Conservation (phyloP, 2,329 filamentous ascomycete genomes). For the Colletotrichum viniferum region DNA sequence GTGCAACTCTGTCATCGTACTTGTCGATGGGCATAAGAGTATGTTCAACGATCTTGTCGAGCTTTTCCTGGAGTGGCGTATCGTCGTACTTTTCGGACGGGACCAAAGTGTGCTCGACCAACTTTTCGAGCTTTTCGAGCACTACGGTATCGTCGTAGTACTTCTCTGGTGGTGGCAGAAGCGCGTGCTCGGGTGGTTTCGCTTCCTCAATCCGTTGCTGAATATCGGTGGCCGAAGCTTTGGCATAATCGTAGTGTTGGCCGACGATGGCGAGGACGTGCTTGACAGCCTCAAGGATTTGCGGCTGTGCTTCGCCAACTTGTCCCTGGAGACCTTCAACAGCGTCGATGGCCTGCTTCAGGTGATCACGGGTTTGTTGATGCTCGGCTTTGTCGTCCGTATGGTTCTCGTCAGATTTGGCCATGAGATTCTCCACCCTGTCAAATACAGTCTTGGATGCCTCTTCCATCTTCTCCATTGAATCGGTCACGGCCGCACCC, state of each 20-base stretch:
- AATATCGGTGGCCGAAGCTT: constrained; percentile 62
- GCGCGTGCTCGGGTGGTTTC: constrained; percentile 45
- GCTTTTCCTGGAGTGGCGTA: constrained; percentile 38
- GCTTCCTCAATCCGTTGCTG: constrained; percentile 66
- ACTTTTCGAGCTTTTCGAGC: constrained; percentile 32
- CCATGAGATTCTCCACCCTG: constrained; percentile 79
- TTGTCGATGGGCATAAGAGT: background rate
- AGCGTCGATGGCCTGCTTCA: constrained; percentile 74
- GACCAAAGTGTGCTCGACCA: constrained; percentile 61
- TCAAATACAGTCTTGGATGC: constrained; percentile 87
- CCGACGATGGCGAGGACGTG: constrained; percentile 84
- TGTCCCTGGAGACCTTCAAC: constrained; percentile 80
- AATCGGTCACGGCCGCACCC: constrained; percentile 78
- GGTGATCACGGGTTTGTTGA: constrained; percentile 79
- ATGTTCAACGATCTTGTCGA: constrained; percentile 32
- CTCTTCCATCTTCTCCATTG: constrained; percentile 84
- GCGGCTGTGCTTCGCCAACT: constrained; percentile 82
- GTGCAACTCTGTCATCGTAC: background rate
- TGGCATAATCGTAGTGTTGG: constrained; percentile 88
- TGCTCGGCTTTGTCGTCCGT: constrained; percentile 79
- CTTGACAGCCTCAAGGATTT: constrained; percentile 84
- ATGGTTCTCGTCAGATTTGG: constrained; percentile 77
- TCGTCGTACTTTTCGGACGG: constrained; percentile 65
- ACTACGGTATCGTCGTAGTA: constrained; percentile 27
- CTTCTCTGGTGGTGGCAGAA: constrained; percentile 12